A percentile compares a stretch with the other conserved stretches of the same genome.
Evolutionary conservation across 73 alveolate genomes (phyloP).

Genomic region (Stentor coeruleus): DNA sequence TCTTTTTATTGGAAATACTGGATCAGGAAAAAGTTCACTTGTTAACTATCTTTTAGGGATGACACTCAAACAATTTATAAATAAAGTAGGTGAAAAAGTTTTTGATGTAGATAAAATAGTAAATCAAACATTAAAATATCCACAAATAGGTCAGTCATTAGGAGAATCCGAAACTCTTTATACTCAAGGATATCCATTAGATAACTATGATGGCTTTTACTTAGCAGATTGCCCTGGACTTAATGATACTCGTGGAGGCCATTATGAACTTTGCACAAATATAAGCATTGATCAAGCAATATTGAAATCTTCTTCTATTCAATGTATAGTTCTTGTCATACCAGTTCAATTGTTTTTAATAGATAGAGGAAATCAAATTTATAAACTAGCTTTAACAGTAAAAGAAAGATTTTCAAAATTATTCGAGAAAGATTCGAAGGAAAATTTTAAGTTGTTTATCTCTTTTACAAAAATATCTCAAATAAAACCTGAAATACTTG

Average conservation of each 20-base stretch:
- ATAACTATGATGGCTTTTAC: background rate
- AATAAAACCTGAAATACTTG: too few relatives aligned
- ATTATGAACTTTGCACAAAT: background rate
- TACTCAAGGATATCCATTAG: background rate
- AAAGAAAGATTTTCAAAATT: background rate
- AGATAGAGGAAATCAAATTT: background rate
- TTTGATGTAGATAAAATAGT: background rate
- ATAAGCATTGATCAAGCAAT: slow-evolving; percentile 6
- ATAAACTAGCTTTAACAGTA: background rate
- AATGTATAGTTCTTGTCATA: background rate
- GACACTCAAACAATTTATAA: background rate
- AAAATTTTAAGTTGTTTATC: too few relatives aligned
- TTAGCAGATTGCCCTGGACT: background rate
- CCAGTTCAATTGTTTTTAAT: background rate
- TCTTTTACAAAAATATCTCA: background rate
- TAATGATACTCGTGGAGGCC: background rate
- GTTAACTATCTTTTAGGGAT: background rate
- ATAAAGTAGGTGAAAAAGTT: background rate
- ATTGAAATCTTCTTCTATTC: background rate
- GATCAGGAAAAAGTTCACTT: background rate
- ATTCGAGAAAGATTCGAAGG: background rate
- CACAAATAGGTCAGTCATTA: background rate
- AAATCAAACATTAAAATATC: background rate
- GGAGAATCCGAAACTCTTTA: background rate
- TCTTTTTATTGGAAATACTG: background rate